These are phyloP conservation scores for Ustilago lituana DNA, from an alignment of 1,284 basidiomycete genomes.

Conservation along the genomic window DNA sequence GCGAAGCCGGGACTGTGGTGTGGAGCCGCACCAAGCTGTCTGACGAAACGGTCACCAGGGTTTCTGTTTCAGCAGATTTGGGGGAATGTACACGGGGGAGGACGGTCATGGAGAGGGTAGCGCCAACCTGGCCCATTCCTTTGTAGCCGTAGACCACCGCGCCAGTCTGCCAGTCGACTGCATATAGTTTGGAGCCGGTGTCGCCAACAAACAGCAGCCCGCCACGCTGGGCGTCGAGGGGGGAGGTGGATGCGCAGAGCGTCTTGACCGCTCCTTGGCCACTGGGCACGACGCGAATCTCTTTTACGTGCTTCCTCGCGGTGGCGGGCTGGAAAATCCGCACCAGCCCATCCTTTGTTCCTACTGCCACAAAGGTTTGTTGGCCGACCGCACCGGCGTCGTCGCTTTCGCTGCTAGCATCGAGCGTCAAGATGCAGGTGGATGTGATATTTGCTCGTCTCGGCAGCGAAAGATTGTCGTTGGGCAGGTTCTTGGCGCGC, in stretches of 20 bases:
- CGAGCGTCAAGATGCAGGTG: slow-evolving; percentile 36
- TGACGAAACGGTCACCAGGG: slow-evolving; percentile 28
- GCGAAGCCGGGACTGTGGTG: slow-evolving; percentile 15
- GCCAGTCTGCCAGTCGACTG: slow-evolving; percentile 46
- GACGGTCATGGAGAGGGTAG: slow-evolving; percentile 22
- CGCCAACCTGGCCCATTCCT: slow-evolving; percentile 22
- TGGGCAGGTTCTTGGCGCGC: slow-evolving; percentile 59
- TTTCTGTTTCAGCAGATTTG: slow-evolving; percentile 4
- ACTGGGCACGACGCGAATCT: slow-evolving; percentile 28
- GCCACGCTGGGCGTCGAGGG: slow-evolving; percentile 15
- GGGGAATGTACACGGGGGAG: slow-evolving; percentile 10
- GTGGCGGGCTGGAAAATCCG: slow-evolving; percentile 39
- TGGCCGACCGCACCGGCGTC: slow-evolving; percentile 1
- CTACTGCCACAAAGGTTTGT: slow-evolving; percentile 29
- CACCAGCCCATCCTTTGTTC: slow-evolving; percentile 51
- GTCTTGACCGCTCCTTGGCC: slow-evolving; percentile 46
- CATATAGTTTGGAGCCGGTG: slow-evolving; percentile 45
- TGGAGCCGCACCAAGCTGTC: slow-evolving; percentile 33
- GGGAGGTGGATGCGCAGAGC: slow-evolving; percentile 15
- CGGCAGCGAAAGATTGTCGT: slow-evolving; percentile 54
- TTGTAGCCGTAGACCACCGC: slow-evolving; percentile 50
- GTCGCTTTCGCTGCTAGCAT: neutral
- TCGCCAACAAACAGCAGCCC: slow-evolving; percentile 53
- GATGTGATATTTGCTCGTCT: slow-evolving; percentile 49
- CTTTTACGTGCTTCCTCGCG: slow-evolving; percentile 29